Conservation (phyloP, 768 basidiomycete species). For the Rhizopogon rudus region DNA sequence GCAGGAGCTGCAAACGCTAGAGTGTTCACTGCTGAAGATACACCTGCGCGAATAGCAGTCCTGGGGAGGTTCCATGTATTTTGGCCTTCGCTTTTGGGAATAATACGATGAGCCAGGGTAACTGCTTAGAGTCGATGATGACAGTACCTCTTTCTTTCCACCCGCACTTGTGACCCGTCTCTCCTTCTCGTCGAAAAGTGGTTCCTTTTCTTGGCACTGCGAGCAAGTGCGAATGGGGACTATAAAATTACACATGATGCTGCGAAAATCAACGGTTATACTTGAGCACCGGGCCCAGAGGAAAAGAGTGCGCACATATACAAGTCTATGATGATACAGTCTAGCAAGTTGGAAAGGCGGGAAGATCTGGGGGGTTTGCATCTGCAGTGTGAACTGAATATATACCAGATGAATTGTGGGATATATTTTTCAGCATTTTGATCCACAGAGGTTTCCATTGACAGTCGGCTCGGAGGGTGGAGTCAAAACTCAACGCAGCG, state of each 20-base stretch:
- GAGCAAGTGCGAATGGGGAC: slow-evolving; percentile 27
- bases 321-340: neutral
- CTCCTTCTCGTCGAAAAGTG: slow-evolving; percentile 18
- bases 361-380: neutral
- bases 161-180: slow-evolving; percentile 14
- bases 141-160: slow-evolving; percentile 13
- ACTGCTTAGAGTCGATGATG: neutral
- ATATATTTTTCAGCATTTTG: neutral
- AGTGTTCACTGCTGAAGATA: slow-evolving; percentile 24
- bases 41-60: slow-evolving; percentile 27
- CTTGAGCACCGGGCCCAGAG: neutral
- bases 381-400: neutral
- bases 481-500: too few relatives aligned
- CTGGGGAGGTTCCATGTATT: slow-evolving; percentile 26
- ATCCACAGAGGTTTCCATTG: neutral
- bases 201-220: slow-evolving; percentile 20
- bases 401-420: neutral
- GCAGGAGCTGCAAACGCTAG: slow-evolving; percentile 17
- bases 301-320: neutral
- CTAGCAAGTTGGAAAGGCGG: neutral
- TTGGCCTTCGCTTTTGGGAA: slow-evolving; percentile 5
- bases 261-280: neutral
- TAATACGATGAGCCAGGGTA: neutral
- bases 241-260: slow-evolving; percentile 25
- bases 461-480: neutral